Percentiles rank a stretch among this genome's conserved stretches.
Evolutionary conservation across 2,329 filamentous ascomycete species (phyloP).

Genomic region (Chrysoporthe deuterocubensis): DNA sequence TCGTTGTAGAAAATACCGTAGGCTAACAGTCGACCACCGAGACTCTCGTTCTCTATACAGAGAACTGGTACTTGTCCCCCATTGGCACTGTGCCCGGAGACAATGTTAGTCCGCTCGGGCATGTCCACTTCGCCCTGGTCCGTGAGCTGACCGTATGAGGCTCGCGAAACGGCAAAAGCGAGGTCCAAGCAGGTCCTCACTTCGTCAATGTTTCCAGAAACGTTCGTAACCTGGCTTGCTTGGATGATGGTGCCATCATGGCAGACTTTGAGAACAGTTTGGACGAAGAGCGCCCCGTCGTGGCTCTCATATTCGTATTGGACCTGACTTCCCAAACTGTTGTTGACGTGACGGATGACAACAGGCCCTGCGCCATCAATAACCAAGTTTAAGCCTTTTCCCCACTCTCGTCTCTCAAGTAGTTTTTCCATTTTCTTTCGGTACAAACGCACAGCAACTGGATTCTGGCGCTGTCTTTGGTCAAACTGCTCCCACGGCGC

Average conservation of each 20-base stretch:
- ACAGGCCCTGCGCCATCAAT: background rate
- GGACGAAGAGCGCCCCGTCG: slow-evolving; percentile 1
- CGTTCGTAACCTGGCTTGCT: slow-evolving; percentile 27
- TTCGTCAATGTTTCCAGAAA: no score
- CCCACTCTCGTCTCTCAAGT: background rate
- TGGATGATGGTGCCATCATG: slow-evolving; percentile 26
- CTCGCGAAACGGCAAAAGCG: slow-evolving; percentile 29
- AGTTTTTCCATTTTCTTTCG: slow-evolving; percentile 28
- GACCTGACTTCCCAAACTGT: slow-evolving; percentile 20
- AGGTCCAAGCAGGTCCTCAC: slow-evolving; percentile 14
- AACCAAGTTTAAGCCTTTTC: slow-evolving; percentile 16
- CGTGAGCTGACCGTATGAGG: slow-evolving; percentile 33
- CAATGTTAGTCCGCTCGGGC: slow-evolving; percentile 24
- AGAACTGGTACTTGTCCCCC: background rate
- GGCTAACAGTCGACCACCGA: slow-evolving; percentile 8
- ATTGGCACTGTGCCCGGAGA: background rate
- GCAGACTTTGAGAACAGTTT: slow-evolving; percentile 14
- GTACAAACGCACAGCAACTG: slow-evolving; percentile 28
- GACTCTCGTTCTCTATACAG: slow-evolving; percentile 23
- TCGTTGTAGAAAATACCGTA: slow-evolving; percentile 10
- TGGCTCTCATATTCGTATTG: slow-evolving; percentile 15
- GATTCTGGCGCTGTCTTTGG: slow-evolving; percentile 23
- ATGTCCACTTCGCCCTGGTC: slow-evolving; percentile 30
- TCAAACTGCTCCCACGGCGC: slow-evolving; percentile 32
- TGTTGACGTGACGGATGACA: slow-evolving; percentile 14